Percentiles rank a stretch among this genome's conserved stretches.
Conservation (phyloP, 2,329 filamentous ascomycete genomes). For the Aureobasidium sp. region DNA sequence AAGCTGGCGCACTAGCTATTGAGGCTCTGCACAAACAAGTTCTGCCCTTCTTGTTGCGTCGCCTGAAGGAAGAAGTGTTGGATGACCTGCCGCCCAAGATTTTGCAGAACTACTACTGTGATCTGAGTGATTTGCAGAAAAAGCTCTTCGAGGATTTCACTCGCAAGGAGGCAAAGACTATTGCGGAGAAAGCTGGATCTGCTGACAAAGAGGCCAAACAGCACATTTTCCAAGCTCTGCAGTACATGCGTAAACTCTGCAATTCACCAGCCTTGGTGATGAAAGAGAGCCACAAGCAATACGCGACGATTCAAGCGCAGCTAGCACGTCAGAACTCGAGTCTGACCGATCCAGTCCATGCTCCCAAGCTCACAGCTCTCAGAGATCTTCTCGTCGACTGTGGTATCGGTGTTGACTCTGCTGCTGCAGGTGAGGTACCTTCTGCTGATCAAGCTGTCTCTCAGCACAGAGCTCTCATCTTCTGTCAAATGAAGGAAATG, state of each 20-base stretch:
- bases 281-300: slow-evolving; percentile 86
- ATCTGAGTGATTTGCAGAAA: slow-evolving; percentile 88
- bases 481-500: slow-evolving; percentile 99
- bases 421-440: slow-evolving; percentile 43
- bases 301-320: slow-evolving; percentile 76
- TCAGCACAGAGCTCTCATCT: slow-evolving; percentile 89
- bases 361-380: slow-evolving; percentile 84
- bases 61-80: slow-evolving; percentile 94
- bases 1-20: slow-evolving; percentile 89
- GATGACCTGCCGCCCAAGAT: slow-evolving; percentile 97
- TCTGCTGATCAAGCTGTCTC: slow-evolving; percentile 74
- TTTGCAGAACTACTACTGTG: slow-evolving; percentile 98
- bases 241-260: slow-evolving; percentile 99
- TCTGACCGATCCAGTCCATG: slow-evolving; percentile 78
- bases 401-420: slow-evolving; percentile 71
- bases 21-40: slow-evolving; percentile 99
- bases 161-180: slow-evolving; percentile 83
- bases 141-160: slow-evolving; percentile 95
- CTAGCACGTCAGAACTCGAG: slow-evolving; percentile 72
- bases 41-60: slow-evolving; percentile 87
- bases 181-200: slow-evolving; percentile 74
- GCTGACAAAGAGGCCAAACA: slow-evolving; percentile 91
- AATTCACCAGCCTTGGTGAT: slow-evolving; percentile 95
- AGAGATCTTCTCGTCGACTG: slow-evolving; percentile 96
- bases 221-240: slow-evolving; percentile 97